Conservation (phyloP, 225 moss, liverwort and hornwort species). For the Anthoceros angustus region DNA sequence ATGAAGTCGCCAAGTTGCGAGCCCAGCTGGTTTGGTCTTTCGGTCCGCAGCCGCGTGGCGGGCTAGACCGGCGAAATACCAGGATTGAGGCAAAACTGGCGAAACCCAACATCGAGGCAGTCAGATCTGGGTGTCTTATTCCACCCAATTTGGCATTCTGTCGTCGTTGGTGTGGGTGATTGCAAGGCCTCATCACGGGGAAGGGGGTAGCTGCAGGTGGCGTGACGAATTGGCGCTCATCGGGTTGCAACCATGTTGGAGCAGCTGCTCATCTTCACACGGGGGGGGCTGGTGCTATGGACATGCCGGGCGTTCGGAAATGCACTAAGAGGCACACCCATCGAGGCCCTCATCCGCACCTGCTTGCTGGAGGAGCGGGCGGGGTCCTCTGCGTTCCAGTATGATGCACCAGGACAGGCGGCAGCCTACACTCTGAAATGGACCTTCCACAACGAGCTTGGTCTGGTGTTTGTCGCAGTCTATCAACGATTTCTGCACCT, state of each 20-base stretch:
- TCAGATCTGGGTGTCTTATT: too few relatives aligned
- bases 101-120: too few relatives aligned
- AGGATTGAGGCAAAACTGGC: too few relatives aligned
- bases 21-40: too few relatives aligned
- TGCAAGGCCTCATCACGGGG: too few relatives aligned
- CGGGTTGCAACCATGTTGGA: constrained; percentile 80
- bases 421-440: constrained; percentile 97
- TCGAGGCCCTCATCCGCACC: constrained; percentile 82
- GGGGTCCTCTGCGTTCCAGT: constrained; percentile 88
- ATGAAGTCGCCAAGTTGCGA: too few relatives aligned
- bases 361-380: constrained; percentile 92
- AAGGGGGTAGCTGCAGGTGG: too few relatives aligned
- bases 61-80: too few relatives aligned
- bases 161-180: too few relatives aligned
- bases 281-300: constrained; percentile 93
- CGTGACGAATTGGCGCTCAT: too few relatives aligned
- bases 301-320: constrained; percentile 83
- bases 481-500: constrained; percentile 90
- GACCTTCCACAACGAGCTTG: constrained; percentile 98
- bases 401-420: constrained; percentile 54
- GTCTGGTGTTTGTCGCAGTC: constrained; percentile 89
- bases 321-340: constrained; percentile 84
- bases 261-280: constrained; percentile 89
- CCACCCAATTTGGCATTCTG: too few relatives aligned
- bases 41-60: too few relatives aligned